Conservation (phyloP, 2,329 filamentous ascomycete genomes). For the Elsinoe australis region DNA sequence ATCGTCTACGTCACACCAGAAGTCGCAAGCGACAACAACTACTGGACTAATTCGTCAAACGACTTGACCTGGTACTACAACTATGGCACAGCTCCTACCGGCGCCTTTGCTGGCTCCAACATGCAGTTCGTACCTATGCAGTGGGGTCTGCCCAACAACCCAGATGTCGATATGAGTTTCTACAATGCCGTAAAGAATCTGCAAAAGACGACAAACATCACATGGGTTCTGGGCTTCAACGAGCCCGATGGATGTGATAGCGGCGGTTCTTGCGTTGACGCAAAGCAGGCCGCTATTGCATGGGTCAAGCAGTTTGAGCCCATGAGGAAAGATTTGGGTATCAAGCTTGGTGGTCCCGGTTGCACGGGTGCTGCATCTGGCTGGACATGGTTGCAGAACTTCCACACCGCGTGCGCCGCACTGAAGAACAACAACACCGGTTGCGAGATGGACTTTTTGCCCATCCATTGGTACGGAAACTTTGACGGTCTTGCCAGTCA, state of each 20-base stretch:
- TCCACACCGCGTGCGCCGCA: slow-evolving; percentile 49
- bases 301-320: slow-evolving; percentile 69
- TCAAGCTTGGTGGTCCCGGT: slow-evolving; percentile 63
- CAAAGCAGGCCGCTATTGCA: slow-evolving; percentile 53
- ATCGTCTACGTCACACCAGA: slow-evolving; percentile 55
- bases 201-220: slow-evolving; percentile 52
- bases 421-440: slow-evolving; percentile 27
- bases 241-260: slow-evolving; percentile 59
- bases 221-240: slow-evolving; percentile 67
- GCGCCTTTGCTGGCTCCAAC: slow-evolving; percentile 34
- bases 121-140: slow-evolving; percentile 78
- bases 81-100: slow-evolving; percentile 51
- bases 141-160: slow-evolving; percentile 51
- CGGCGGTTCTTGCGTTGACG: slow-evolving; percentile 57
- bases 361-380: slow-evolving; percentile 56
- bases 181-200: slow-evolving; percentile 50
- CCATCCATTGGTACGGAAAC: slow-evolving; percentile 53
- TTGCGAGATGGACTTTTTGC: slow-evolving; percentile 45
- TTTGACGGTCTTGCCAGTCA: slow-evolving; percentile 62
- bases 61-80: slow-evolving; percentile 82
- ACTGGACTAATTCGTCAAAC: slow-evolving; percentile 53
- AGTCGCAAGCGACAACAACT: slow-evolving; percentile 53
- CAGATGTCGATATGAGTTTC: slow-evolving; percentile 50
- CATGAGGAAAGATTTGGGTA: slow-evolving; percentile 49
- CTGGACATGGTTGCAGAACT: slow-evolving; percentile 60